These are phyloP conservation scores for Microglena sp. DNA, from an alignment of 139 green algal species.

Conservation along the genomic window DNA sequence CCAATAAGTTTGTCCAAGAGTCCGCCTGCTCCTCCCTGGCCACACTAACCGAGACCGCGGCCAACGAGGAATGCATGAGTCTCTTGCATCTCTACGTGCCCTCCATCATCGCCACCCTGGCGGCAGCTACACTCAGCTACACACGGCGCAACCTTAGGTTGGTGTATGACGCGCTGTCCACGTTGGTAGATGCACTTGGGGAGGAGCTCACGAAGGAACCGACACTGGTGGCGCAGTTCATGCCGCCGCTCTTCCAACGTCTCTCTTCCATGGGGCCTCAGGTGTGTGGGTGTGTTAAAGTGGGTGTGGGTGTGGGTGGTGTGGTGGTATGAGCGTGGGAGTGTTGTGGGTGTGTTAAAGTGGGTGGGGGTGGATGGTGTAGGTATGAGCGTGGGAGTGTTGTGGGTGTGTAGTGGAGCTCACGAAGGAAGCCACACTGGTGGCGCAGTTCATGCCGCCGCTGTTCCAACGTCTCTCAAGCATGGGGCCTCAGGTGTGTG, in stretches of 20 bases:
- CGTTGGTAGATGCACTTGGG: slow-evolving; percentile 53
- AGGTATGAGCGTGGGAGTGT: too few species aligned
- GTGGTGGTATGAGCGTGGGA: background rate
- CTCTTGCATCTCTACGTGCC: slow-evolving; percentile 21
- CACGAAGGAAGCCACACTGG: slow-evolving; percentile 14
- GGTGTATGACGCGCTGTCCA: slow-evolving; percentile 77
- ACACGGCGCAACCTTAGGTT: slow-evolving; percentile 64
- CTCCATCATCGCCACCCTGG: slow-evolving; percentile 8
- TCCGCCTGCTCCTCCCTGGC: slow-evolving; percentile 77
- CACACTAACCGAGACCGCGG: slow-evolving; percentile 53
- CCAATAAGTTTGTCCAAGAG: slow-evolving; percentile 83
- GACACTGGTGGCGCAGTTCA: slow-evolving; percentile 18
- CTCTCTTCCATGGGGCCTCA: too few species aligned
- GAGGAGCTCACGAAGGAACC: slow-evolving; percentile 20
- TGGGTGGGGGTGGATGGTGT: background rate
- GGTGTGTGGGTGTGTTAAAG: too few species aligned
- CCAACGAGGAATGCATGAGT: slow-evolving; percentile 7
- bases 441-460: slow-evolving; percentile 29
- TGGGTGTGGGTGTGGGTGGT: too few species aligned
- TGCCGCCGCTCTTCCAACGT: slow-evolving; percentile 35
- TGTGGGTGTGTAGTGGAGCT: too few species aligned
- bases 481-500: too few species aligned
- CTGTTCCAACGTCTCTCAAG: too few species aligned
- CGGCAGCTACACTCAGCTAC: slow-evolving; percentile 42
- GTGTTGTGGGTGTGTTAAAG: too few species aligned